Conservation (phyloP, 2,329 filamentous ascomycete genomes). For the Cytospora schulzeri region DNA sequence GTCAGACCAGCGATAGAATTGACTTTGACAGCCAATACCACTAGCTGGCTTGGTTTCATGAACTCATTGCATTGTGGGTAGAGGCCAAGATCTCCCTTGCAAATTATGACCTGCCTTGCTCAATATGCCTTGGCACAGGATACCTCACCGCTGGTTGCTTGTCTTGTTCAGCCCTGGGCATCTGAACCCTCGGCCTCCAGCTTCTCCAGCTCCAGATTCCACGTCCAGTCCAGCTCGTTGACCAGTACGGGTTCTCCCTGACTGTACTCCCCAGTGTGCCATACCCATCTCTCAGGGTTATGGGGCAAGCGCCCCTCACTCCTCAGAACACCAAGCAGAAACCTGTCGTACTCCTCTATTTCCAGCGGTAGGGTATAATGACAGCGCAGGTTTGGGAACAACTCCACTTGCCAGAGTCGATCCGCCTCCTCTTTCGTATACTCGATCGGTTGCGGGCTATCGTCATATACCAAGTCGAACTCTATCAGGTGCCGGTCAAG, state of each 20-base stretch:
- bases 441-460: too few relatives aligned
- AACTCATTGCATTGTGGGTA: neutral
- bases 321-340: neutral
- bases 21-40: neutral
- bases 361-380: neutral
- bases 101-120: neutral
- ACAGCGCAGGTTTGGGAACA: neutral
- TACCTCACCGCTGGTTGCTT: neutral
- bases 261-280: neutral
- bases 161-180: neutral
- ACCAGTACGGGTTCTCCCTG: neutral
- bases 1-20: constrained; percentile 14
- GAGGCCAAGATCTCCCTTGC: neutral
- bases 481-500: too few relatives aligned
- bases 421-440: neutral
- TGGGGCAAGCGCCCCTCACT: neutral
- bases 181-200: neutral
- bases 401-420: neutral
- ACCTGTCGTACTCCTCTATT: neutral
- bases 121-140: neutral
- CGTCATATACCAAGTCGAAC: too few relatives aligned
- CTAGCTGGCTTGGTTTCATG: neutral
- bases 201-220: neutral
- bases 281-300: neutral
- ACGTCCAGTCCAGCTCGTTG: neutral